Evolutionary conservation across 345 rosid species (phyloP), one percentile per base, ranked within the genome.

Genomic region (Conringia planisiliqua): DNA sequence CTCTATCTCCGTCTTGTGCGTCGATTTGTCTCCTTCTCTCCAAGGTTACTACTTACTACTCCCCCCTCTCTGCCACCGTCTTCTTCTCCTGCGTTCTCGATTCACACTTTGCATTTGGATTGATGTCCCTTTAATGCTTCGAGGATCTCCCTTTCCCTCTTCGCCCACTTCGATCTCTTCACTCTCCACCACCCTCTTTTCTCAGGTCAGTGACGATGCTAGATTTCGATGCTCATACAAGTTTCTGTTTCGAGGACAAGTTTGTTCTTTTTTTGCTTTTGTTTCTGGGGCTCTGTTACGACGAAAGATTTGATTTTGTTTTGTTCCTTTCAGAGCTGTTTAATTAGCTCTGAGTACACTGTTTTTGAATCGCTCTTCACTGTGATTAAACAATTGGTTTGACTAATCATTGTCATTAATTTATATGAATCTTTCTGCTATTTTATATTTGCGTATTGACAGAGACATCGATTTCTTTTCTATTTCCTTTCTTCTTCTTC

Each of bases 321-420:
- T 39, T 13, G 17, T 38, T 17, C 10, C 59, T 54, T 13, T 27
- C 14, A 26, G 33, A 29, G 61, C 22, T 56, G 22, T 30, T 30
- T 56, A 55, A 29, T 55, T 14, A 55, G 20, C 61, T 55, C 38
- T 10, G 38, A n/a, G 38, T 30, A n/a, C 39, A n/a, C 61, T 56
- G 61, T 56, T 55, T 50, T 14, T 43, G 10, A 52, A 42, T 70
- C 33, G 35, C 44, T 63, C 44, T 70, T 63, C 65, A 35, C 7
- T 68, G 44, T 71, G 33, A 71, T 77, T 65, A 77, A 71, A 77
- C 56, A 46, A 77, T 66, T 65, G 27, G 10, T 71, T 71, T 71
- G 68, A 70, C 67, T 77, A 56, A 77, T 70, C 66, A 27, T 64
- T 44, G 10, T 6, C 20, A 62, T 70, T 56, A 17, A 30, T 9